Evolutionary conservation across 352 stramenopile species (phyloP), one percentile per base, ranked within the genome.

Genomic region (Phytophthora aleatoria): DNA sequence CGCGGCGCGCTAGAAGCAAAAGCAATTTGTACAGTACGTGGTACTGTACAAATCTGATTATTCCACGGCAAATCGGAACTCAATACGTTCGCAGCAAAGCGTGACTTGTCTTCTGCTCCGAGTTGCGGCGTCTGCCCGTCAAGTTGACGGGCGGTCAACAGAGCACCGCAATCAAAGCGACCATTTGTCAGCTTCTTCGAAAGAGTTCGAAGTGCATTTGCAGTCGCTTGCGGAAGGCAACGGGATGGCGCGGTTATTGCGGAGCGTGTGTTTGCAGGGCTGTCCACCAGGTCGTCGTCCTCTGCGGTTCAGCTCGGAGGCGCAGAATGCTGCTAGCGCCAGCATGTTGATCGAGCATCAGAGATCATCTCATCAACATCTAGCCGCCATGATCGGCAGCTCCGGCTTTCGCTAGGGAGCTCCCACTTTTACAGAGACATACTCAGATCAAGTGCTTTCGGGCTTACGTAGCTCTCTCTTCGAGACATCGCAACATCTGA

Each of bases 331-430:
- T 20, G 20, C 20, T 20, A 20, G 20, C 20, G 33, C 33, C 33
- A 38, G 33, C 33, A 61, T 67, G 50, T 56, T 67, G 60, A 67
- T 67, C 42, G 43, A 44, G 15, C 2, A 31, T 6, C 30, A 15
- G 33, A 67, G 20, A 55, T 67, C 60, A 62, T 57, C 26, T 57
- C 43, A 67, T 61, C 52, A 67, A 67, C 51, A 67, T 67, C 59
- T 47, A 47, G 39, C 41, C 11, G 47, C n/a, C 15, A 38, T 26
- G 48, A 36, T 64, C 30, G 26, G 56, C 47, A 16, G 36, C 20
- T 67, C 60, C 60, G 51, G 60, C 60, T 67, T 62, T 67, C 60
- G 20, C 26, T 36, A 39, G n/a, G 6, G 4, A 8, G 2, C 45
- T 60, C 28, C 31, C 35, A 59, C 60, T 67, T 67, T 45, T 67